Evolutionary conservation across 2,329 filamentous ascomycete species (phyloP).

Genomic region (Trichophyton equinum): DNA sequence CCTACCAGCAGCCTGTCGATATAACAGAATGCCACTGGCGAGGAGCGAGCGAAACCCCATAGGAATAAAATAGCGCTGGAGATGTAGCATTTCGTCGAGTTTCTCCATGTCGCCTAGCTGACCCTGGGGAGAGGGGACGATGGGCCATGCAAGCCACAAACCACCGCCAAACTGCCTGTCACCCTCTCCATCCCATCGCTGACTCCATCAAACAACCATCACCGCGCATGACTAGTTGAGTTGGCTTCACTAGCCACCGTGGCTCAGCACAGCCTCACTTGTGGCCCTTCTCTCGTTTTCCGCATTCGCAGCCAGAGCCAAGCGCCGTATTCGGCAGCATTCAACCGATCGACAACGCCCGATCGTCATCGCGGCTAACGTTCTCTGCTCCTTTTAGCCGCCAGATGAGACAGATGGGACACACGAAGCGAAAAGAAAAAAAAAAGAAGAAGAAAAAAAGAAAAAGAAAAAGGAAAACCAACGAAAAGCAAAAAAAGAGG

Average conservation of each 20-base stretch:
- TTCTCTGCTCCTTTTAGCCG: background rate
- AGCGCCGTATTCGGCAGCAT: background rate
- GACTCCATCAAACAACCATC: background rate
- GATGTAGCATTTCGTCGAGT: too few relatives aligned
- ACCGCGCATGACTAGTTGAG: background rate
- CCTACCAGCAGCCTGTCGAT: background rate
- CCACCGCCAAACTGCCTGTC: background rate
- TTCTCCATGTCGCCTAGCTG: too few relatives aligned
- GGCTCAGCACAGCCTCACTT: background rate
- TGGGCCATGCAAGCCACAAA: background rate
- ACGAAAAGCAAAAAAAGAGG: background rate
- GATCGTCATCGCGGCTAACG: slow-evolving; percentile 1
- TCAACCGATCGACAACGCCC: slow-evolving; percentile 3
- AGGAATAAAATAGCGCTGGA: too few relatives aligned
- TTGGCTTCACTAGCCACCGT: background rate
- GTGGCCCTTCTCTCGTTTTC: background rate
- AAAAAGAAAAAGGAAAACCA: background rate
- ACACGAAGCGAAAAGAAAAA: background rate
- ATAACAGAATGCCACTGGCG: too few relatives aligned
- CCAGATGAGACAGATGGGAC: background rate
- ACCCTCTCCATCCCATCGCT: background rate
- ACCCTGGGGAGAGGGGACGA: background rate
- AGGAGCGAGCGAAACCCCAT: too few relatives aligned
- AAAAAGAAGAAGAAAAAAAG: background rate
- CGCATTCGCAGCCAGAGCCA: background rate